Conservation (phyloP, 306 rosid species). For the Inga leiocalycina region DNA sequence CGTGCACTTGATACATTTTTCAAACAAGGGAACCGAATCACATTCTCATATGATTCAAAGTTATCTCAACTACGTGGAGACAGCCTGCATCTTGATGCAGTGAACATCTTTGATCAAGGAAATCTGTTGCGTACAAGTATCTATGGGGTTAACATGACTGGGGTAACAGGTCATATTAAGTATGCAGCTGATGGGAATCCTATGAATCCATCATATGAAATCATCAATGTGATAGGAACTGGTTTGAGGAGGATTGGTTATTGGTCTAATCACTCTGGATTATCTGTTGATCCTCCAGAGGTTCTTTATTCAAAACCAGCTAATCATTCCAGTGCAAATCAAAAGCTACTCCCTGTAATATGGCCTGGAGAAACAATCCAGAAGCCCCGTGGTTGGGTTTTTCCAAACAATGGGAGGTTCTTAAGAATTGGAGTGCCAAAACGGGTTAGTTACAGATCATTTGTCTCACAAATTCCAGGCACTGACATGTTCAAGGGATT, state of each 20-base stretch:
- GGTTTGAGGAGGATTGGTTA: constrained; percentile 80
- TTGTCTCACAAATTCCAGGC: constrained; percentile 59
- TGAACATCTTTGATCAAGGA: constrained; percentile 81
- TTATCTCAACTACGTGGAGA: constrained; percentile 44
- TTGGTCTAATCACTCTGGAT: constrained; percentile 91
- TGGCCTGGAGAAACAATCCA: constrained; percentile 88
- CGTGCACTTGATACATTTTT: constrained; percentile 77
- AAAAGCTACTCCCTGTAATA: constrained; percentile 53
- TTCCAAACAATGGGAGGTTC: constrained; percentile 81
- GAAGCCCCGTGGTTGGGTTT: constrained; percentile 94
- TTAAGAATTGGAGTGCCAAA: constrained; percentile 79
- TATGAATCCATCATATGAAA: constrained; percentile 76
- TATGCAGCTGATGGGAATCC: constrained; percentile 66
- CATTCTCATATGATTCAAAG: constrained; percentile 73
- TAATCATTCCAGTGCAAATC: constrained; percentile 57
- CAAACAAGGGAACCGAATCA: constrained; percentile 64
- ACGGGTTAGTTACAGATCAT: constrained; percentile 71
- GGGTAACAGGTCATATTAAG: constrained; percentile 67
- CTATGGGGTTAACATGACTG: constrained; percentile 73
- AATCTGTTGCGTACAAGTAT: constrained; percentile 52
- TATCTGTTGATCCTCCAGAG: constrained; percentile 73
- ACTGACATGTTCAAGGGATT: constrained; percentile 78
- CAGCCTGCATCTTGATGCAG: constrained; percentile 65
- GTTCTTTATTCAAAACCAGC: constrained; percentile 62
- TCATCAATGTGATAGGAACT: constrained; percentile 80